Conservation (phyloP, 805 yeast genomes). For the Isabelozyma pseudorhagii region DNA sequence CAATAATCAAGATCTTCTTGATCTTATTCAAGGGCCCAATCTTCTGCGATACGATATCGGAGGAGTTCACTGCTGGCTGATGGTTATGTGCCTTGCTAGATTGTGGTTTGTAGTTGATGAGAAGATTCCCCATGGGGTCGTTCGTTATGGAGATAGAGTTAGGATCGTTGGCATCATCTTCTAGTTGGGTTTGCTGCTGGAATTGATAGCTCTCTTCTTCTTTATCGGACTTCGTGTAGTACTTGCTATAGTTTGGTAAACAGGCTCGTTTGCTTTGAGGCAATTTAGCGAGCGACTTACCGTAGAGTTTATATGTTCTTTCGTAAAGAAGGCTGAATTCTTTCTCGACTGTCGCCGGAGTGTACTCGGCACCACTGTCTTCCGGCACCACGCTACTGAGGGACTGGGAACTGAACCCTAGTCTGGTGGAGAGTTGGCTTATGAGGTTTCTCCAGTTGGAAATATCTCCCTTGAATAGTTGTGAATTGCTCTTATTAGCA, state of each 20-base stretch:
- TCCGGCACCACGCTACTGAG: constrained; percentile 21
- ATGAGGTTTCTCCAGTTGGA: constrained; percentile 35
- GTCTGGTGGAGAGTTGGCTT: constrained; percentile 27
- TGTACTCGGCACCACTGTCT: constrained; percentile 5
- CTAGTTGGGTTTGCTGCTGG: constrained; percentile 19
- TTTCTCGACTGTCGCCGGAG: constrained; percentile 20
- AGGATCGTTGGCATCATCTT: constrained; percentile 26
- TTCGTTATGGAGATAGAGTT: constrained; percentile 36
- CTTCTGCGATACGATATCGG: constrained; percentile 22
- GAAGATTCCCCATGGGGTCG: constrained; percentile 39
- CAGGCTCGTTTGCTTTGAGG: constrained; percentile 38
- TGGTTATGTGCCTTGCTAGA: neutral
- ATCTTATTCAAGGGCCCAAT: constrained; percentile 30
- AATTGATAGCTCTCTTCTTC: constrained; percentile 6
- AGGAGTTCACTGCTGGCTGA: constrained; percentile 4
- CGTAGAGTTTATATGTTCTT: constrained; percentile 36
- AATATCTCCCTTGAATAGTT: constrained; percentile 24
- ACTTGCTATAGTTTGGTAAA: constrained; percentile 33
- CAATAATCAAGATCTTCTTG: constrained; percentile 73
- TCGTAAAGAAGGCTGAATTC: constrained; percentile 32
- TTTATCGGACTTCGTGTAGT: constrained; percentile 13
- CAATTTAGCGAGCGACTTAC: constrained; percentile 31
- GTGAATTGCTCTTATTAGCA: constrained; percentile 13
- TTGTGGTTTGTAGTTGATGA: constrained; percentile 27
- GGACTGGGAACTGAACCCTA: constrained; percentile 33